Conservation (phyloP, 352 stramenopile genomes). For the Pythium aquatile region DNA sequence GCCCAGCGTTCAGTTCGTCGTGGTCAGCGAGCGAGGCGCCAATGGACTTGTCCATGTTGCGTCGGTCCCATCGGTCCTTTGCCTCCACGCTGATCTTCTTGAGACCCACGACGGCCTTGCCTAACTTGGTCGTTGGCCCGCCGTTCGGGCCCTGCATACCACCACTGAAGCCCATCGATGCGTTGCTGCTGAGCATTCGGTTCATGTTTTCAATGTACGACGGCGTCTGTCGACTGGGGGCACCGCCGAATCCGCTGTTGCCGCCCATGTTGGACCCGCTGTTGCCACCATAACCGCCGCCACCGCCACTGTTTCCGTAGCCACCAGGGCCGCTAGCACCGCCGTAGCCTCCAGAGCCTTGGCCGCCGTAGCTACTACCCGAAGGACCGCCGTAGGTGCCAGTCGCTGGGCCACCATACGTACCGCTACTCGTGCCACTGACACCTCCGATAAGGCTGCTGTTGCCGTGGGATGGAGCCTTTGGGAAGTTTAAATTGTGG, state of each 20-base stretch:
- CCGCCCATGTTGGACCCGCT: conserved; percentile 16
- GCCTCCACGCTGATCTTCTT: conserved; percentile 80
- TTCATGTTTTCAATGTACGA: conserved; percentile 63
- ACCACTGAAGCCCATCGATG: conserved; percentile 11
- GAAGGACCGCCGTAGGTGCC: conserved; percentile 30
- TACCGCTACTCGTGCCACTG: conserved; percentile 33
- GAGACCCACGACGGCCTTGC: conserved; percentile 76
- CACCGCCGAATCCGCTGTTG: conserved; percentile 14
- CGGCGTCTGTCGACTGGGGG: conserved; percentile 23
- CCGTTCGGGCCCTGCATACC: conserved; percentile 27
- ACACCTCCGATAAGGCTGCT: conserved; percentile 43
- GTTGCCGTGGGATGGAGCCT: conserved; percentile 46
- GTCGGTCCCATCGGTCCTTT: conserved; percentile 80
- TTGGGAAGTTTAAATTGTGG: conserved; percentile 73
- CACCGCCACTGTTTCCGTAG: conserved; percentile 22
- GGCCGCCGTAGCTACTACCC: conserved; percentile 24
- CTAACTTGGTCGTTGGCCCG: conserved; percentile 51
- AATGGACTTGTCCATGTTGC: conserved; percentile 91
- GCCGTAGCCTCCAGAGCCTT: conserved; percentile 15
- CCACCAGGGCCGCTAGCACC: conserved; percentile 8
- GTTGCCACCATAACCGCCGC: conserved; percentile 18
- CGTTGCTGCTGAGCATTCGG: conserved; percentile 41
- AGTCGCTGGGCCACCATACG: conserved; percentile 33
- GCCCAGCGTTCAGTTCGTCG: conserved; percentile 69
- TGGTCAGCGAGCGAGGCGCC: conserved; percentile 86